phyloP scores from a whole-genome alignment of 306 rosid genomes.

The Carpinus fangiana region DNA sequence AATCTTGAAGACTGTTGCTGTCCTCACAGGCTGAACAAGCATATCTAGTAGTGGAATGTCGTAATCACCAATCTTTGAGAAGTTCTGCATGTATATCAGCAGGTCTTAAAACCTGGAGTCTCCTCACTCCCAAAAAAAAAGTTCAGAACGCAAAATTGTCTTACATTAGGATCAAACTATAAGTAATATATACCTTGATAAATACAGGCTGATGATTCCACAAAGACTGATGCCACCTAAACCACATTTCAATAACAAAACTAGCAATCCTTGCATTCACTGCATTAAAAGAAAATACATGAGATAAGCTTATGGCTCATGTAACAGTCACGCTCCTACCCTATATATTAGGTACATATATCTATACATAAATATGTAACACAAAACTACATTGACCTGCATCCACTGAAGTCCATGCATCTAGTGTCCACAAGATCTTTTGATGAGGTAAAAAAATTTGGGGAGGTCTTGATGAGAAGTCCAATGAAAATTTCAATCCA shows the following conservation, averaged over 20 bases:
- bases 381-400: slow-evolving; percentile 51
- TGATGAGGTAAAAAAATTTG: slow-evolving; percentile 87
- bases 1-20: slow-evolving; percentile 67
- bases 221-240: slow-evolving; percentile 86
- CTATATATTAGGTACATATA: not conserved
- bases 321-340: not conserved
- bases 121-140: not conserved
- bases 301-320: slow-evolving; percentile 10
- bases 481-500: slow-evolving; percentile 63
- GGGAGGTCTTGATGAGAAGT: slow-evolving; percentile 80
- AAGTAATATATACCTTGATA: slow-evolving; percentile 43
- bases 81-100: slow-evolving; percentile 39
- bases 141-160: not conserved
- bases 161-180: slow-evolving; percentile 5
- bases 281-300: slow-evolving; percentile 26
- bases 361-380: not conserved
- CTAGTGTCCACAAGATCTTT: slow-evolving; percentile 63
- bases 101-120: not conserved
- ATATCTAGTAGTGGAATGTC: slow-evolving; percentile 51
- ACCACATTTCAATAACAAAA: slow-evolving; percentile 84
- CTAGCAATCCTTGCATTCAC: slow-evolving; percentile 56
- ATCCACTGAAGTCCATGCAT: slow-evolving; percentile 55
- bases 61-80: slow-evolving; percentile 46
- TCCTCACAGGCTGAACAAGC: slow-evolving; percentile 63
- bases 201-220: slow-evolving; percentile 60